Conservation (phyloP, 1,284 basidiomycete genomes). For the Marasmius sp. region DNA sequence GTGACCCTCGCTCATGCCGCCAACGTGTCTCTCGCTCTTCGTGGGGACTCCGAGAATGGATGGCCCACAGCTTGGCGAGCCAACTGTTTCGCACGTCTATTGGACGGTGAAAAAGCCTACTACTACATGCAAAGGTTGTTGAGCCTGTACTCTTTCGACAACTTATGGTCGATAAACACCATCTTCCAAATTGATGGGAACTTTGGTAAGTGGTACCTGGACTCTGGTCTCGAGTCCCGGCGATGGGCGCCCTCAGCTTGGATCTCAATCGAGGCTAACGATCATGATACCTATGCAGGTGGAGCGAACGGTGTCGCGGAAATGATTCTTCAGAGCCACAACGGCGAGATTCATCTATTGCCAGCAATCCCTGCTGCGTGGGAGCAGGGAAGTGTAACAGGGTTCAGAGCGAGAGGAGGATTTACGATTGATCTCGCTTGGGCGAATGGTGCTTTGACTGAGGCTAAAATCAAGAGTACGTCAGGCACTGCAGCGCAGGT, state of each 20-base stretch:
- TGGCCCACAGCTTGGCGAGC: slow-evolving; percentile 20
- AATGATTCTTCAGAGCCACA: slow-evolving; percentile 19
- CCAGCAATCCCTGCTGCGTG: slow-evolving; percentile 18
- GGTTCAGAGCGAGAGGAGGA: slow-evolving; percentile 17
- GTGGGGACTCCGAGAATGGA: slow-evolving; percentile 18
- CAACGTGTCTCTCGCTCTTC: slow-evolving; percentile 12
- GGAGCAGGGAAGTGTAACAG: slow-evolving; percentile 11
- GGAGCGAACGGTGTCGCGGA: slow-evolving; percentile 16
- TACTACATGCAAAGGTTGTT: slow-evolving; percentile 15
- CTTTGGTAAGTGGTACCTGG: slow-evolving; percentile 7
- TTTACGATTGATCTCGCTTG: slow-evolving; percentile 15
- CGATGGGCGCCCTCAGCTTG: no score
- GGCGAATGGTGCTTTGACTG: slow-evolving; percentile 9
- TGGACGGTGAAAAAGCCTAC: slow-evolving; percentile 17
- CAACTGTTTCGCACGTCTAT: slow-evolving; percentile 11
- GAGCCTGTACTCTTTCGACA: slow-evolving; percentile 12
- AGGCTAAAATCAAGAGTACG: slow-evolving; percentile 9
- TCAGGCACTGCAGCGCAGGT: slow-evolving; percentile 5
- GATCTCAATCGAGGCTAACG: neutral
- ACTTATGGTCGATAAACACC: slow-evolving; percentile 14
- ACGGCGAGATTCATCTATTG: slow-evolving; percentile 19
- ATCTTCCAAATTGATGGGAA: slow-evolving; percentile 16
- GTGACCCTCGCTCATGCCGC: slow-evolving; percentile 16
- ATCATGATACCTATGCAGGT: neutral
- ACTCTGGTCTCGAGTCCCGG: neutral